Conservation (phyloP, 257 asterid species). For the Cinchona pubescens region DNA sequence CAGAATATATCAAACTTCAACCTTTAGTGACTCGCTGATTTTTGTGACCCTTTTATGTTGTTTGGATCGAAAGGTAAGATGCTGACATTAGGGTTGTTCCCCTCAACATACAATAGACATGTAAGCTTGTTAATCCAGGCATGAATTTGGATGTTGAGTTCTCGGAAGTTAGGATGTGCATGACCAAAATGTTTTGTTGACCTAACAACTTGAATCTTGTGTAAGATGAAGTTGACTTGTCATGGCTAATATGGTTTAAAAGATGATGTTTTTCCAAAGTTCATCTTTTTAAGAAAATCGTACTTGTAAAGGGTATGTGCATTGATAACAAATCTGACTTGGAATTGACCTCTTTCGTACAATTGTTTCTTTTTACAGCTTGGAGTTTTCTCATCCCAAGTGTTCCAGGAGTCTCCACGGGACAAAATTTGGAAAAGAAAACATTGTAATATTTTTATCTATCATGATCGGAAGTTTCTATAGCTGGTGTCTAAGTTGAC, state of each 20-base stretch:
- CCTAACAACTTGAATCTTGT: not conserved
- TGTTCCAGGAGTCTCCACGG: constrained; percentile 94
- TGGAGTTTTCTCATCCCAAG: constrained; percentile 96
- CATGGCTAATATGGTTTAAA: not conserved
- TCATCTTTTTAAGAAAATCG: not conserved
- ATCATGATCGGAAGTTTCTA: constrained; percentile 18
- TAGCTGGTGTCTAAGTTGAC: constrained; percentile 27
- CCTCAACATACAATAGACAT: not conserved
- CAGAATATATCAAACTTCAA: not conserved
- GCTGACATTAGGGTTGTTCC: not conserved
- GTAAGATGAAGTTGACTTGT: too few relatives aligned
- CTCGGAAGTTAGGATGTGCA: not conserved
- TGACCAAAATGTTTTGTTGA: not conserved
- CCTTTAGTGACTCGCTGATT: not conserved
- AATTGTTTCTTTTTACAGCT: constrained; percentile 57
- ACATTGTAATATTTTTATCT: constrained; percentile 51
- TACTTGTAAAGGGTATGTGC: not conserved
- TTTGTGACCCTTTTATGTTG: not conserved
- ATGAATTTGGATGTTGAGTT: constrained; percentile 7
- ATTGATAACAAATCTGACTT: constrained; percentile 7
- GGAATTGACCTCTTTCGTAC: constrained; percentile 18
- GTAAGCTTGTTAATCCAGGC: not conserved
- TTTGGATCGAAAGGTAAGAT: not conserved
- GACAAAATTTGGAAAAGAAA: constrained; percentile 89
- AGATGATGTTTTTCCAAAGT: not conserved